Base-by-base conservation (phyloP, 805 yeast species). In the Candida broadrunensis region DNA sequence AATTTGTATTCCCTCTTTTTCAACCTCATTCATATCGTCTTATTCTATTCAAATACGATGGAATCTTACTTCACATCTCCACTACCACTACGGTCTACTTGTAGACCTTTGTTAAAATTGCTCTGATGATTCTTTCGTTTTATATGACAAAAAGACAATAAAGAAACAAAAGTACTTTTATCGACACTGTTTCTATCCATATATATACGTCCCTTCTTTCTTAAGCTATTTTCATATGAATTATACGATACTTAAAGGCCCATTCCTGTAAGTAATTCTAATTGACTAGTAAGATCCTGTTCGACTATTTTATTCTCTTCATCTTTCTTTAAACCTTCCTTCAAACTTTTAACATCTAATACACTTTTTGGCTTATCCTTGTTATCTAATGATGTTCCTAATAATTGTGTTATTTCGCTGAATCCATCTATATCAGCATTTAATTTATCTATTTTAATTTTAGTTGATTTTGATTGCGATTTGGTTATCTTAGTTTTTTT, bases 231-330 rank as follows among this genome's bases (percentile, higher is more conserved):
- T n/a, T n/a, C n/a, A n/a, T n/a, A 33, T 24, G 13, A 27, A 5
- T 23, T 31, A 25, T 33, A 7, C 9, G 6, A 21, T 21, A 9
- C 19, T 36, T 37, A 60, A 23, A 70, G 52, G 21, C 54, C 70
- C 58, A 76, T 65, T 4, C 70, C 78, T 15, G 72, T 67, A 16
- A 77, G 61, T 48, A 75, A 45, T 42, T 77, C 80, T 44, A 77
- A 47, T 52, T 77, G 81, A 35, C 56, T 55, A 14, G 65, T 58
- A 25, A 77, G 46, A 38, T 74, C 80, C 30, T 54, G 50, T n/a
- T 72, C 71, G 4, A 67, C 63, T 20, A 52, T 54, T 35, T 54
- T 50, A 6, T 49, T 56, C 38, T 61, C 54, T 30, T 56, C 56
- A 44, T 77, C 80, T 35, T 55, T 51, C 40, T 55, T 49, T 45